Conservation (phyloP, 2,329 filamentous ascomycete genomes). For the Zymoseptoria crescenta region DNA sequence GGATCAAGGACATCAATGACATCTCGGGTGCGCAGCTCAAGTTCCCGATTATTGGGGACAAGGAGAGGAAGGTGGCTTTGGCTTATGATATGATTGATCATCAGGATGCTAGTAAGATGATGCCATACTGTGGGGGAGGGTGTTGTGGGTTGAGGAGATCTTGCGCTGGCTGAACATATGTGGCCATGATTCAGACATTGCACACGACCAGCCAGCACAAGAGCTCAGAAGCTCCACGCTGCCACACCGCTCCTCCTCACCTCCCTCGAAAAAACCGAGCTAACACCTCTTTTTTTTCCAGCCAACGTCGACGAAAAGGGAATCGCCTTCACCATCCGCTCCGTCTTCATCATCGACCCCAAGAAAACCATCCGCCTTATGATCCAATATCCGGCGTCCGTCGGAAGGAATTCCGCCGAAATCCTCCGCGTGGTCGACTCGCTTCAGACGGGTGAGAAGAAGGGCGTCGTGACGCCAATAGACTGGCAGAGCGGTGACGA, state of each 20-base stretch:
- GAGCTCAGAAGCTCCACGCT: background rate
- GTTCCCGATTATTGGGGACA: constrained; percentile 46
- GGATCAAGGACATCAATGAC: constrained; percentile 67
- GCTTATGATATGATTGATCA: constrained; percentile 42
- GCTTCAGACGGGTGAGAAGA: constrained; percentile 51
- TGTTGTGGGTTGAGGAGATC: constrained; percentile 2
- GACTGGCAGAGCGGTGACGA: constrained; percentile 54
- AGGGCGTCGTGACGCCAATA: constrained; percentile 53
- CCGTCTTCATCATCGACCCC: constrained; percentile 58
- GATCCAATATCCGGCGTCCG: constrained; percentile 56
- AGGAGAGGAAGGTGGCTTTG: constrained; percentile 41
- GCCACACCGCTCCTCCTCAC: background rate
- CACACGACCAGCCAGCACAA: background rate
- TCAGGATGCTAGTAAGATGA: constrained; percentile 18
- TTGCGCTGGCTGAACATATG: background rate
- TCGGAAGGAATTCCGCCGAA: constrained; percentile 47
- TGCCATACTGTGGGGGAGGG: constrained; percentile 19
- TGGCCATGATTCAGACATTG: background rate
- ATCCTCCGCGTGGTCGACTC: constrained; percentile 46
- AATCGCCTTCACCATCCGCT: constrained; percentile 56
- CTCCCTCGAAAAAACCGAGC: background rate
- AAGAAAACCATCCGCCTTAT: constrained; percentile 55
- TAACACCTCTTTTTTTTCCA: background rate
- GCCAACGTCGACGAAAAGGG: constrained; percentile 52
- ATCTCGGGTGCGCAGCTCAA: constrained; percentile 37